These are phyloP conservation scores for Juncus effusus DNA, from an alignment of 176 grass and related monocot species.

Conservation along the genomic window DNA sequence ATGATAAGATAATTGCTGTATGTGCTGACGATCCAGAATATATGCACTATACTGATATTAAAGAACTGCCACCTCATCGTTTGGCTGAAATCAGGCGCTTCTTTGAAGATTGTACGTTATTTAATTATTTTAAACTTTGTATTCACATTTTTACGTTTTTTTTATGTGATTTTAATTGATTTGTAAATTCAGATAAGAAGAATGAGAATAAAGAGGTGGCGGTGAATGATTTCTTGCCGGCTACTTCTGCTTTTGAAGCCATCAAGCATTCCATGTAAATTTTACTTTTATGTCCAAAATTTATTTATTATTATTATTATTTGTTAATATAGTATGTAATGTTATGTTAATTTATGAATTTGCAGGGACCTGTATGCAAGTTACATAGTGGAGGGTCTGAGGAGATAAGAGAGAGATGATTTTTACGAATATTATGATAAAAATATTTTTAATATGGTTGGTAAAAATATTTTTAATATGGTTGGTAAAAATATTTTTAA, in stretches of 20 bases:
- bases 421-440: too few relatives aligned
- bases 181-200: constrained; percentile 74
- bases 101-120: constrained; percentile 96
- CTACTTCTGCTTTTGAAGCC: constrained; percentile 54
- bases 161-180: constrained; percentile 10
- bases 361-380: constrained; percentile 88
- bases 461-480: too few relatives aligned
- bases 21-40: constrained; percentile 98
- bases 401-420: constrained; percentile 45
- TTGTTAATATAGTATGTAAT: not conserved
- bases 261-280: constrained; percentile 82
- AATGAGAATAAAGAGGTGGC: constrained; percentile 99
- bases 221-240: constrained; percentile 83
- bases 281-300: not conserved
- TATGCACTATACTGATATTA: constrained; percentile 88
- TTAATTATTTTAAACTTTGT: constrained; percentile 26
- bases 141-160: constrained; percentile 2
- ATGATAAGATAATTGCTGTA: constrained; percentile 98
- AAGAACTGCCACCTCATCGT: constrained; percentile 91
- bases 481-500: too few relatives aligned
- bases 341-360: constrained; percentile 17
- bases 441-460: too few relatives aligned
- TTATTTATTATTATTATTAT: not conserved
- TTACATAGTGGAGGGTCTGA: constrained; percentile 82
- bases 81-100: constrained; percentile 95